These are phyloP conservation scores for Antitrichia curtipendula DNA, from an alignment of 225 moss, liverwort and hornwort genomes.

Conservation along the genomic window DNA sequence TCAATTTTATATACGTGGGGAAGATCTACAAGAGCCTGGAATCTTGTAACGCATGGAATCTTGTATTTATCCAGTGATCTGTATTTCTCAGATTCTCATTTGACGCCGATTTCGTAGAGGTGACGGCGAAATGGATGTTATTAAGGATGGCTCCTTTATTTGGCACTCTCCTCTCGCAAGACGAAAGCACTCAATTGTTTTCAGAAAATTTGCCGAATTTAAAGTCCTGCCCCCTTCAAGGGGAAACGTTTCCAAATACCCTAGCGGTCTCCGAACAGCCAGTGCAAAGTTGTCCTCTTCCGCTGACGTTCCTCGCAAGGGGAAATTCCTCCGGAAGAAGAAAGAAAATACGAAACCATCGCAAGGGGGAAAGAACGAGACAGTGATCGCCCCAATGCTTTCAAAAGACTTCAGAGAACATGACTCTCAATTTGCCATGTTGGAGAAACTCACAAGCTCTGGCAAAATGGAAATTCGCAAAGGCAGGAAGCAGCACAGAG, in stretches of 20 bases:
- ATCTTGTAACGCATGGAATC: neutral
- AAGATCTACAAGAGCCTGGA: neutral
- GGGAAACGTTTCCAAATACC: neutral
- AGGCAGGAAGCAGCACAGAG: neutral
- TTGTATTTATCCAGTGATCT: neutral
- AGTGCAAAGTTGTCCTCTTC: slow-evolving; percentile 1
- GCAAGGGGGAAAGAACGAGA: neutral
- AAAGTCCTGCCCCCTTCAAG: neutral
- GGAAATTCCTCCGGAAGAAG: neutral
- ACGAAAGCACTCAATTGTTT: neutral
- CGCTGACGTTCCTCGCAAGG: neutral
- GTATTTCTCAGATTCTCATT: neutral
- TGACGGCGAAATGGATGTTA: slow-evolving; percentile 7
- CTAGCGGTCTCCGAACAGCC: neutral
- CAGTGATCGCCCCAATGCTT: neutral
- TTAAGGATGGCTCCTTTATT: neutral
- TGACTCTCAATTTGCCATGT: neutral
- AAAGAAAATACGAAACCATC: neutral
- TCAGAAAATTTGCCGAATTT: neutral
- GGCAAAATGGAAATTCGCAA: neutral
- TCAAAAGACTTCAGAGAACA: neutral
- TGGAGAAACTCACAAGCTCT: neutral
- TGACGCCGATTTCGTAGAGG: neutral
- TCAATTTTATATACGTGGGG: neutral
- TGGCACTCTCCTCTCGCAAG: neutral